A percentile compares a stretch with the other conserved stretches of the same genome.
phyloP scores from a whole-genome alignment of 2,329 filamentous ascomycete species.

The Elsinoe australis region DNA sequence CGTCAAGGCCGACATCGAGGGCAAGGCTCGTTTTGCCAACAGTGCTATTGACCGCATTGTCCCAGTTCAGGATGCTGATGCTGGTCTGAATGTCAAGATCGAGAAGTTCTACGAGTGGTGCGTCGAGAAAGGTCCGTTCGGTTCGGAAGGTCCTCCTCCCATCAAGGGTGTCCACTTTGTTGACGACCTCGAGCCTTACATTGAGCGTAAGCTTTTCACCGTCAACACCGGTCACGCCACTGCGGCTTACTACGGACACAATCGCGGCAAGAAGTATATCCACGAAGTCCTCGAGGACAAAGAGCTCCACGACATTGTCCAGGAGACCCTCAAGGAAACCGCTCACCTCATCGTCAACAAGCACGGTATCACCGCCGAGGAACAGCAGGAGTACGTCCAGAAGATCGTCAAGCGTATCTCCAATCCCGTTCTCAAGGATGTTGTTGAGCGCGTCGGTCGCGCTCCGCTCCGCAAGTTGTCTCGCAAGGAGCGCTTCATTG shows the following conservation, averaged over 20 bases:
- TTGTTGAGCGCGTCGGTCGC: slow-evolving; percentile 89
- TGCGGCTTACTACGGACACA: slow-evolving; percentile 89
- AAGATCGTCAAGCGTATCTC: slow-evolving; percentile 89
- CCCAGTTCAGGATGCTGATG: slow-evolving; percentile 72
- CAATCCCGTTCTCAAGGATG: slow-evolving; percentile 87
- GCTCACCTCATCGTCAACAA: slow-evolving; percentile 78
- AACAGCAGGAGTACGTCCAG: slow-evolving; percentile 80
- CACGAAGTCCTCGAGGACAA: slow-evolving; percentile 80
- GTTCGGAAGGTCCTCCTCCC: slow-evolving; percentile 58
- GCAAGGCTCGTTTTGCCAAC: slow-evolving; percentile 86
- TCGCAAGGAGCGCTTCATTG: slow-evolving; percentile 92
- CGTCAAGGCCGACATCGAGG: slow-evolving; percentile 59
- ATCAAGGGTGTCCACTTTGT: slow-evolving; percentile 93
- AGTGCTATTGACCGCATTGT: slow-evolving; percentile 98
- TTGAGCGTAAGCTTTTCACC: slow-evolving; percentile 98
- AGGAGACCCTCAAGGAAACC: slow-evolving; percentile 74
- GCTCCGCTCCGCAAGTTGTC: slow-evolving; percentile 89
- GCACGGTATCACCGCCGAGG: slow-evolving; percentile 66
- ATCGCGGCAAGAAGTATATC: slow-evolving; percentile 76
- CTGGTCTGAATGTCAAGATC: slow-evolving; percentile 83
- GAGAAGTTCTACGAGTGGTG: slow-evolving; percentile 99
- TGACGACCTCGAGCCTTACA: slow-evolving; percentile 82
- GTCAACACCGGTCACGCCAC: slow-evolving; percentile 98
- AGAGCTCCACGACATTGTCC: slow-evolving; percentile 71
- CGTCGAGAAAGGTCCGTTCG: slow-evolving; percentile 80